Percentiles rank a stretch among this genome's conserved stretches.
These are phyloP conservation scores for Naganishia kalamii DNA, from an alignment of 768 basidiomycete genomes.

Conservation along the genomic window DNA sequence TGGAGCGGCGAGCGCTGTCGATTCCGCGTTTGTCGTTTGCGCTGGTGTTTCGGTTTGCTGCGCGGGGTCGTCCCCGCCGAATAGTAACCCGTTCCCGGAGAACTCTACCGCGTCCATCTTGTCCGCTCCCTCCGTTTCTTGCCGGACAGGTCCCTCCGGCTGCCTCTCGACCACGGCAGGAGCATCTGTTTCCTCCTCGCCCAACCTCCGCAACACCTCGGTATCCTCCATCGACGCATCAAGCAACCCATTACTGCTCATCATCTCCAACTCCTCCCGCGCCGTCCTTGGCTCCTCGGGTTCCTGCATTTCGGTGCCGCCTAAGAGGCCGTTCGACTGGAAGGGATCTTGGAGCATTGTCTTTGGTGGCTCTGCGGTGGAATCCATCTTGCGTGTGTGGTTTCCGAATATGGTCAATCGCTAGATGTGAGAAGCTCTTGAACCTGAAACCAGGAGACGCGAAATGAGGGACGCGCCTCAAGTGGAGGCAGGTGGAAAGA, in stretches of 20 bases:
- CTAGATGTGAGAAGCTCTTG: too few species aligned
- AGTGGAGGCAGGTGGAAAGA: neutral
- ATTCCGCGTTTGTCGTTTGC: neutral
- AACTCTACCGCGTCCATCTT: slow-evolving; percentile 3
- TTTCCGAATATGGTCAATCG: too few species aligned
- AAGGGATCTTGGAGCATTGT: slow-evolving; percentile 12
- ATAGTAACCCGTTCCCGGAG: neutral
- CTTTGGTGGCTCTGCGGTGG: too few species aligned
- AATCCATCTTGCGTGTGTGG: too few species aligned
- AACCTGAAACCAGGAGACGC: too few species aligned
- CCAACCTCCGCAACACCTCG: neutral
- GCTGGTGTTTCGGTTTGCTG: neutral
- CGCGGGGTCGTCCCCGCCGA: neutral
- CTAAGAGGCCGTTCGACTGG: slow-evolving; percentile 29
- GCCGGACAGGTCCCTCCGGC: neutral
- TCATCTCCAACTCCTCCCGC: neutral
- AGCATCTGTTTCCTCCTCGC: neutral
- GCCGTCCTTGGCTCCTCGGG: neutral
- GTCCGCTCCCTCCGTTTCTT: neutral
- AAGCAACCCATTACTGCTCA: neutral
- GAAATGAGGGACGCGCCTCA: too few species aligned
- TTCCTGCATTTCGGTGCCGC: neutral
- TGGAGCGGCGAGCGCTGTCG: neutral
- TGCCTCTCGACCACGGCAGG: neutral
- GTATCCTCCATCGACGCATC: neutral